phyloP scores from a whole-genome alignment of 805 yeast genomes.

The Lipomyces starkeyi region DNA sequence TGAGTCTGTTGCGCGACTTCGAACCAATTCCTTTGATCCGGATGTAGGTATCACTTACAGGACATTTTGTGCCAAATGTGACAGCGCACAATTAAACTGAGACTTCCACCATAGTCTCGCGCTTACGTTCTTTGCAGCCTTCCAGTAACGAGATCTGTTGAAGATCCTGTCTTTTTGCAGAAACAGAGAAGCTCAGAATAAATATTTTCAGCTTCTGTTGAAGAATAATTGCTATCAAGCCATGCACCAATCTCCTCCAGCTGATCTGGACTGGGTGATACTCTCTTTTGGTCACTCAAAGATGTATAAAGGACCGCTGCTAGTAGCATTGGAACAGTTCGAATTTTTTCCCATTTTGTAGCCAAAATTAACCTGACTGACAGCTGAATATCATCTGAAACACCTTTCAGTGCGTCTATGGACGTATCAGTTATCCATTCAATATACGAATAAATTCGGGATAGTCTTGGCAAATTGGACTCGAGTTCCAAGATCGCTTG shows the following conservation, averaged over 20 bases:
- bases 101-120: too few species aligned
- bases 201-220: not conserved
- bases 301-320: not conserved
- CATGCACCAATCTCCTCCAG: too few species aligned
- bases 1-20: too few species aligned
- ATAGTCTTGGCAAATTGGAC: not conserved
- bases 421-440: not conserved
- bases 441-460: not conserved
- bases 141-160: too few species aligned
- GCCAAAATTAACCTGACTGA: not conserved
- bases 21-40: too few species aligned
- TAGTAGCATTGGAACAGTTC: not conserved
- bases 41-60: not conserved
- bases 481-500: not conserved
- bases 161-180: not conserved
- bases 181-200: slow-evolving; percentile 4
- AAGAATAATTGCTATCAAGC: too few species aligned
- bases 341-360: not conserved
- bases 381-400: too few species aligned
- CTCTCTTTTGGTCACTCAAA: slow-evolving; percentile 1
- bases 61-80: not conserved
- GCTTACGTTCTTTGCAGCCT: not conserved
- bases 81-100: too few species aligned
- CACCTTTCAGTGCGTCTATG: not conserved
- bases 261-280: too few species aligned